phyloP scores from a whole-genome alignment of 352 stramenopile species.

The Globisporangium nagaii region DNA sequence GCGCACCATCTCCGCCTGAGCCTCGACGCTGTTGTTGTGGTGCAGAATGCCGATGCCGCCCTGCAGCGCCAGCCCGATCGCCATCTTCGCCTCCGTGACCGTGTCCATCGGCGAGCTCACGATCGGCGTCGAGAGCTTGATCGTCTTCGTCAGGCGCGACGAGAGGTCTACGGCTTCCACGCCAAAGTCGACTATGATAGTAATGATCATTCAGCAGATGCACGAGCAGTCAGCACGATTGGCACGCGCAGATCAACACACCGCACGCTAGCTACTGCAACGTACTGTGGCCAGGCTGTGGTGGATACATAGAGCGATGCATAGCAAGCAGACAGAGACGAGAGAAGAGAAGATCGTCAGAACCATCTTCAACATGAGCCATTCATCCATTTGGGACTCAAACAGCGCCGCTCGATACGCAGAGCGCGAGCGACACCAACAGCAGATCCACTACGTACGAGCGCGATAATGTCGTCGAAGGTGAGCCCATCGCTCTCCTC shows the following conservation, averaged over 20 bases:
- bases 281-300: slow-evolving; percentile 64
- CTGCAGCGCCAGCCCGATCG: slow-evolving; percentile 97
- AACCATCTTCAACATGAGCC: slow-evolving; percentile 1
- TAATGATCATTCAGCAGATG: no score
- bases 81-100: slow-evolving; percentile 98
- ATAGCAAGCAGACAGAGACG: neutral
- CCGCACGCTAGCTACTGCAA: no score
- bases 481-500: slow-evolving; percentile 71
- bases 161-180: slow-evolving; percentile 92
- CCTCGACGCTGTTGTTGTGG: slow-evolving; percentile 95
- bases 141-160: slow-evolving; percentile 87
- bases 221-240: neutral
- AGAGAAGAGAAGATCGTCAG: neutral
- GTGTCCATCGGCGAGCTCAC: slow-evolving; percentile 99
- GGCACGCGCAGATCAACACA: neutral
- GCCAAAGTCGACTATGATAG: slow-evolving; percentile 93
- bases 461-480: slow-evolving; percentile 84
- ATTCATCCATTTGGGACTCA: neutral
- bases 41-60: slow-evolving; percentile 98
- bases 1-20: slow-evolving; percentile 90
- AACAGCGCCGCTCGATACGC: no score
- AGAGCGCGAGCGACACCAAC: neutral
- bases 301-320: neutral
- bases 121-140: slow-evolving; percentile 91
- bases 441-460: slow-evolving; percentile 28